Percentiles rank a stretch among this genome's conserved stretches.
Conservation (phyloP, 306 rosid species). For the Trifolium pratense region DNA sequence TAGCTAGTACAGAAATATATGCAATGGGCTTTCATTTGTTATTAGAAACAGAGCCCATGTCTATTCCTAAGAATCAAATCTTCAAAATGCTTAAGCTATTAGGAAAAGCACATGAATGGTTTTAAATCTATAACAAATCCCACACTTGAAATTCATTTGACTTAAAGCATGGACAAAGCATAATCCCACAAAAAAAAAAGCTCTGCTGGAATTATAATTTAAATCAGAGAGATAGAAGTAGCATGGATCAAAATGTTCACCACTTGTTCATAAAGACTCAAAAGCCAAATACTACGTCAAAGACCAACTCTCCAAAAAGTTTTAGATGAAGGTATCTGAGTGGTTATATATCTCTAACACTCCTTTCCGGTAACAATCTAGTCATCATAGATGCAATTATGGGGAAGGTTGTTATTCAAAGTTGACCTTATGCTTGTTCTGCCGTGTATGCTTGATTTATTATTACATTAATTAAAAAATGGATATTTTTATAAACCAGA, state of each 20-base stretch:
- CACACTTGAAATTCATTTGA: conserved; percentile 6
- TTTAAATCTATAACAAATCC: conserved; percentile 14
- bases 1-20: conserved; percentile 16
- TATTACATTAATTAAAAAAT: conserved; percentile 11
- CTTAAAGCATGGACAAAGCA: conserved; percentile 23
- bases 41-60: conserved; percentile 14
- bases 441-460: conserved; percentile 3
- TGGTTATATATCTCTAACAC: conserved; percentile 18
- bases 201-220: conserved; percentile 2
- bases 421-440: conserved; percentile 23
- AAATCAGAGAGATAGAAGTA: not conserved
- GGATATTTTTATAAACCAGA: conserved; percentile 28
- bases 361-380: conserved; percentile 30
- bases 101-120: conserved; percentile 6
- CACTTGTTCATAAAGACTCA: conserved; percentile 28
- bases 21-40: conserved; percentile 23
- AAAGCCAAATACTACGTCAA: conserved; percentile 15
- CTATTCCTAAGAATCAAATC: conserved; percentile 26
- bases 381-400: conserved; percentile 21
- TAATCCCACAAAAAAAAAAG: conserved; percentile 8
- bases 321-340: conserved; percentile 13
- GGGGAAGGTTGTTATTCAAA: conserved; percentile 14
- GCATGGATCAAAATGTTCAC: conserved; percentile 13
- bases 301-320: conserved; percentile 25
- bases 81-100: not conserved